Conservation (phyloP, 352 stramenopile species). For the Phytophthora constricta region DNA sequence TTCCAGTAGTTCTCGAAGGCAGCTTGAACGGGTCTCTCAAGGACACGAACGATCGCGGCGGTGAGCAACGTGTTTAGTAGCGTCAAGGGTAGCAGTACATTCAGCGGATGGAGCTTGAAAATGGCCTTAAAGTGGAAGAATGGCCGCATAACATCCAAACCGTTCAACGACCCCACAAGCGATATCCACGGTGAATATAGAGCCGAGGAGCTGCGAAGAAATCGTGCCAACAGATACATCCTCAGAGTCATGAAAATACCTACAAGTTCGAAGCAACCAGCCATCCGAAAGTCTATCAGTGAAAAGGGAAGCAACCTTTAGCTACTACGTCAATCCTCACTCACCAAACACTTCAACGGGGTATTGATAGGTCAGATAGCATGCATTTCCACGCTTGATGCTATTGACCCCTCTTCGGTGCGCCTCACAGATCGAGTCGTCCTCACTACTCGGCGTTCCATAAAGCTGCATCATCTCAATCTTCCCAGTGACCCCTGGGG, state of each 20-base stretch:
- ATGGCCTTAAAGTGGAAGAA: slow-evolving; percentile 86
- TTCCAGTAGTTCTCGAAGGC: slow-evolving; percentile 78
- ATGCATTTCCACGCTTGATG: slow-evolving; percentile 41
- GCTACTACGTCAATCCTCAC: neutral
- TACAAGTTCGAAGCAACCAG: slow-evolving; percentile 7
- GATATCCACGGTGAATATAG: slow-evolving; percentile 82
- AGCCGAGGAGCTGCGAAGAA: slow-evolving; percentile 71
- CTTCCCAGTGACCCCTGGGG: slow-evolving; percentile 49
- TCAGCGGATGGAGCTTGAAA: slow-evolving; percentile 72
- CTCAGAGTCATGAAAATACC: slow-evolving; percentile 74
- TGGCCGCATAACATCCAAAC: slow-evolving; percentile 78
- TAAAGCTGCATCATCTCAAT: slow-evolving; percentile 60
- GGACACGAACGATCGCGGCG: slow-evolving; percentile 73
- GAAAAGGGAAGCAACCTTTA: neutral
- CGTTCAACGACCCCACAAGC: slow-evolving; percentile 74
- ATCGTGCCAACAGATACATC: slow-evolving; percentile 71
- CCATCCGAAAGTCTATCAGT: neutral
- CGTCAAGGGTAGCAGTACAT: slow-evolving; percentile 63
- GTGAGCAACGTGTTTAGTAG: slow-evolving; percentile 67
- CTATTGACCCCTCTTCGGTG: slow-evolving; percentile 29
- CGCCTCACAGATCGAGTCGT: slow-evolving; percentile 23
- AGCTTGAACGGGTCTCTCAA: slow-evolving; percentile 69
- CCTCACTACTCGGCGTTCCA: slow-evolving; percentile 29
- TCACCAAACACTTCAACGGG: slow-evolving; percentile 65
- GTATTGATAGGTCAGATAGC: slow-evolving; percentile 74